Evolutionary conservation across 148 eudicot species (phyloP), one percentile per base, ranked within the genome.

Genomic region (Linanthus parryae): DNA sequence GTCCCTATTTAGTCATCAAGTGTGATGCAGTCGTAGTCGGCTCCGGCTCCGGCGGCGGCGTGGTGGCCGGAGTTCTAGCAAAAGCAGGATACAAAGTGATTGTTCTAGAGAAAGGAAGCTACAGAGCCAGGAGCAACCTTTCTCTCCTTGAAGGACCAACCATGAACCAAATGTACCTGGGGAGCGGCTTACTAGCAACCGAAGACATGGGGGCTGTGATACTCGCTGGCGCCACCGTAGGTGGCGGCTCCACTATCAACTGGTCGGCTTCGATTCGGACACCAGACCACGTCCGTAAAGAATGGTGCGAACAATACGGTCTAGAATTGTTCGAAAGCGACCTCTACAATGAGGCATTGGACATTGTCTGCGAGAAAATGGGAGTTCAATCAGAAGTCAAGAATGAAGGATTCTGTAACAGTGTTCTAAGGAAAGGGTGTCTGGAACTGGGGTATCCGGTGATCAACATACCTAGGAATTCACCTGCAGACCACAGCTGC

Each of bases 11-110:
- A 59, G 35, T 58, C 2, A 63, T 78, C 51, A 73, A 64, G 41
- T 87, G 95, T 29, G 91, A 87, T 15, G 95, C 51, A 0, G 91
- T 83, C 0, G 82, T 87, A 7, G 73, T 87, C 0, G 95, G 95
- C 1, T 83, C 95, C 0, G 95, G 95, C 26, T 74, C 82, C 0
- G 95, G 95, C 0, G 95, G 91, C 0, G 87, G 95, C 0, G 79
- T 87, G 1, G 69, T 71, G 3, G 91, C 88, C 0, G 95, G 95
- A 3, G 69, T 77, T 22, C 65, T 87, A 21, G 87, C 95, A 2
- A 56, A 76, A 24, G 80, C 91, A 0, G 95, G 91, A 2, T 76
- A 80, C 65, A 80, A 80, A 69, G 95, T 87, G 2, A 23, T 83
- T n/a, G 91, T 87, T 29, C 1, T 87, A 7, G 95, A 87, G 24